Percentiles rank a stretch among this genome's conserved stretches.
Conservation (phyloP, 495 filamentous ascomycete genomes). For the Aspergillus saccharolyticus region DNA sequence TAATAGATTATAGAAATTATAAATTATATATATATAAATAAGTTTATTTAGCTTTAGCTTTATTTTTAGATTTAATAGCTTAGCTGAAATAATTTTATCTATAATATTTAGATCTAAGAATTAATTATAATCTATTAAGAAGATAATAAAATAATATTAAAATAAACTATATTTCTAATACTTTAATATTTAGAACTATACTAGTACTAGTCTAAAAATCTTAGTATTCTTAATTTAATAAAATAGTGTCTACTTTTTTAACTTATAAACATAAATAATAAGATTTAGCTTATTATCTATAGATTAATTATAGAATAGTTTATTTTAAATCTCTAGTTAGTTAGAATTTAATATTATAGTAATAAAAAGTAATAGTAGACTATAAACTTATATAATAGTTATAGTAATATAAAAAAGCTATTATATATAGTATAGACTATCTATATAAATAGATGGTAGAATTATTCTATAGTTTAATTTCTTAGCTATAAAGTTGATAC, state of each 20-base stretch:
- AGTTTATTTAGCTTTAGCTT: too few species aligned
- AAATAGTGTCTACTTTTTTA: too few species aligned
- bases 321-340: constrained; percentile 2
- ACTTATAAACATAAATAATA: too few species aligned
- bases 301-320: constrained; percentile 3
- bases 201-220: background rate
- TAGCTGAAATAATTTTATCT: constrained; percentile 1
- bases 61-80: too few species aligned
- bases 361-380: constrained; percentile 1
- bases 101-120: too few species aligned
- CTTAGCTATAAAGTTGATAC: too few species aligned
- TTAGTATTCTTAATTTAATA: background rate
- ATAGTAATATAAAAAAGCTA: background rate
- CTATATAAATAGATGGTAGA: constrained; percentile 1
- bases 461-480: background rate
- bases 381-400: background rate
- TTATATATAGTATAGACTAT: background rate
- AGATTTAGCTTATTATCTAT: background rate
- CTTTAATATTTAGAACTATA: background rate
- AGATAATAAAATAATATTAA: too few species aligned
- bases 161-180: too few species aligned
- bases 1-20: too few species aligned
- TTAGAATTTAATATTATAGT: constrained; percentile 1
- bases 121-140: too few species aligned
- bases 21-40: too few species aligned